Evolutionary conservation across 768 basidiomycete species (phyloP).

Genomic region (Termitomyces sp.): DNA sequence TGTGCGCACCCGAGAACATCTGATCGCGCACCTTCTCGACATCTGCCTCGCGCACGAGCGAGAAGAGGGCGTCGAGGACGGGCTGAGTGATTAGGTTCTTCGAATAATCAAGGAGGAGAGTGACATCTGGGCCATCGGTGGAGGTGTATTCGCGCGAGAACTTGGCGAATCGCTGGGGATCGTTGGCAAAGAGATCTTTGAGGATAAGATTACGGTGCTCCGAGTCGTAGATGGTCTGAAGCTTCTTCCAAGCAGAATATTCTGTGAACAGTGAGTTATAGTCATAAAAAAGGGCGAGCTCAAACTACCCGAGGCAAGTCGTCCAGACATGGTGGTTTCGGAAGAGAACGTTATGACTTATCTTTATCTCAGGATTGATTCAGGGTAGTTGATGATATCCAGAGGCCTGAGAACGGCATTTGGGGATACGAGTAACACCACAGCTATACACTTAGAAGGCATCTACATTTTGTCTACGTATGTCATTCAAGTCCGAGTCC

Average conservation of each 20-base stretch:
- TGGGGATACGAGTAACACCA: not conserved
- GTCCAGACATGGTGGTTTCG: constrained; percentile 50
- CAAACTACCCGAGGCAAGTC: constrained; percentile 53
- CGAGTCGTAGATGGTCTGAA: constrained; percentile 76
- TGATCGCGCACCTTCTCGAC: constrained; percentile 82
- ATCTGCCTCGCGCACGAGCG: constrained; percentile 79
- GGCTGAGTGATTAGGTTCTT: constrained; percentile 92
- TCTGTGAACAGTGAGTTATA: constrained; percentile 39
- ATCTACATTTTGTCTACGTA: not conserved
- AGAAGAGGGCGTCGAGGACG: constrained; percentile 72
- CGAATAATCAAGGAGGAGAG: constrained; percentile 92
- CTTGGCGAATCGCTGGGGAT: constrained; percentile 81
- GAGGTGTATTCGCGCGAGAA: constrained; percentile 78
- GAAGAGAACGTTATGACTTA: not conserved
- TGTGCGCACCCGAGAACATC: constrained; percentile 95
- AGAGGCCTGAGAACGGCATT: not conserved
- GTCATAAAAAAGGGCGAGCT: not conserved
- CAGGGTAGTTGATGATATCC: not conserved
- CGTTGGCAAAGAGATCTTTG: constrained; percentile 88
- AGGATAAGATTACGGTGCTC: constrained; percentile 73
- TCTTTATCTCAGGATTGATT: constrained; percentile 3
- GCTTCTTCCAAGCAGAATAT: constrained; percentile 86
- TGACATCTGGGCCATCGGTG: constrained; percentile 57
- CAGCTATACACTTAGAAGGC: not conserved
- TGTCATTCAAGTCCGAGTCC: not conserved